These are phyloP conservation scores for Saccharum hybrid DNA, from an alignment of 202 grass and related monocot genomes.

Conservation along the genomic window DNA sequence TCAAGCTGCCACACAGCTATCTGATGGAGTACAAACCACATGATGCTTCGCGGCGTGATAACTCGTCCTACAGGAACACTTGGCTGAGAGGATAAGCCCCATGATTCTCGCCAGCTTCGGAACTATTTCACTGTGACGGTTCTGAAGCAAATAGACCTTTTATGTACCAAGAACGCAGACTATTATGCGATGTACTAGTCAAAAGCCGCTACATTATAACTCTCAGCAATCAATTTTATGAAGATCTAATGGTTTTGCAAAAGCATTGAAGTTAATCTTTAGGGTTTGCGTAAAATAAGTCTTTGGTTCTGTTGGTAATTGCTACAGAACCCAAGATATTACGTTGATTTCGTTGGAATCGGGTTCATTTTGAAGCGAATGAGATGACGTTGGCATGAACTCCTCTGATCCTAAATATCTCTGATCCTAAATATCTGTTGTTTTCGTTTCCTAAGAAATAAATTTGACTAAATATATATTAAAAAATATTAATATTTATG, in stretches of 20 bases:
- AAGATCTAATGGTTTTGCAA: not conserved
- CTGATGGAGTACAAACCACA: conserved; percentile 98
- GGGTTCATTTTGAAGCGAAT: too few species aligned
- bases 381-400: too few species aligned
- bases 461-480: too few species aligned
- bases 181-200: conserved; percentile 31
- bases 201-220: conserved; percentile 8
- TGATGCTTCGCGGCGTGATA: conserved; percentile 82
- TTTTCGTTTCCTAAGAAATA: too few species aligned
- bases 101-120: not conserved
- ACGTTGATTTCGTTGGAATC: too few species aligned
- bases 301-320: not conserved
- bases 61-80: conserved; percentile 95
- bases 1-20: conserved; percentile 90
- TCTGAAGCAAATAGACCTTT: not conserved
- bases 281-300: not conserved
- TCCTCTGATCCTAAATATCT: too few species aligned
- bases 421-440: too few species aligned
- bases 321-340: not conserved
- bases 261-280: not conserved
- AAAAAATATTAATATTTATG: too few species aligned
- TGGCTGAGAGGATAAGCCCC: conserved; percentile 79
- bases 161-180: conserved; percentile 8
- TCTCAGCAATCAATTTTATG: not conserved
- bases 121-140: conserved; percentile 21